Evolutionary conservation across 1,284 basidiomycete species (phyloP), one percentile per base, ranked within the genome.

Genomic region (Rhizoctonia solani): DNA sequence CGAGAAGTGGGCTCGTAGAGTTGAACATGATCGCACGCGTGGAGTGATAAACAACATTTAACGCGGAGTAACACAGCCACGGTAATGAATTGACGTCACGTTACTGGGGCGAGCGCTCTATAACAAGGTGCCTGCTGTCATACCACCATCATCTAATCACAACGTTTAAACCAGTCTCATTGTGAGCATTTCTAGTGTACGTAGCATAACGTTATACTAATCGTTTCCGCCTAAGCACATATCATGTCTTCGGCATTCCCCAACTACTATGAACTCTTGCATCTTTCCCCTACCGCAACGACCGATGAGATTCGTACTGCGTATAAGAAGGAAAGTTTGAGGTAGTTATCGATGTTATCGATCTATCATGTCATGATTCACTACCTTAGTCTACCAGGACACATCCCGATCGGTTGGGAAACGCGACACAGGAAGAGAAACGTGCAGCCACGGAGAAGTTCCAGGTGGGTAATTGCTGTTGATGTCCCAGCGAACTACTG

Each of bases 381-480:
- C n/a, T n/a, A n/a, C n/a, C n/a, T 37, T 66, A 44, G 72, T 65
- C 14, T 16, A 66, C 72, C 72, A 90, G 89, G 77, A 93, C 91
- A 2, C 95, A 98, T 76, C 95, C 95, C 1, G 95, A 98, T 77
- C 82, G 94, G 68, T 81, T 95, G 47, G 82, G 81, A n/a, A 90
- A 89, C 73, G 92, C 88, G 1, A 85, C 85, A 1, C 79, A 85
- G 5, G 81, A 81, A 8, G 89, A 96, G 77, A 89, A 85, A 75
- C 85, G 85, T 72, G 78, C 76, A 23, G 88, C 92, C 0, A 95
- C 93, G 1, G 92, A 93, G 77, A 82, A 83, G 65, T 95, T 95
- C 75, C 91, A 92, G 79, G 87, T 86, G 34, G 65, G 69, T 49
- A 44, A 21, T 39, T 32, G 25, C 30, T 65, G 21, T 16, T 44